A percentile compares a stretch with the other conserved stretches of the same genome.
Conservation (phyloP, 2,329 filamentous ascomycete species). For the Pseudogymnoascus sp. region DNA sequence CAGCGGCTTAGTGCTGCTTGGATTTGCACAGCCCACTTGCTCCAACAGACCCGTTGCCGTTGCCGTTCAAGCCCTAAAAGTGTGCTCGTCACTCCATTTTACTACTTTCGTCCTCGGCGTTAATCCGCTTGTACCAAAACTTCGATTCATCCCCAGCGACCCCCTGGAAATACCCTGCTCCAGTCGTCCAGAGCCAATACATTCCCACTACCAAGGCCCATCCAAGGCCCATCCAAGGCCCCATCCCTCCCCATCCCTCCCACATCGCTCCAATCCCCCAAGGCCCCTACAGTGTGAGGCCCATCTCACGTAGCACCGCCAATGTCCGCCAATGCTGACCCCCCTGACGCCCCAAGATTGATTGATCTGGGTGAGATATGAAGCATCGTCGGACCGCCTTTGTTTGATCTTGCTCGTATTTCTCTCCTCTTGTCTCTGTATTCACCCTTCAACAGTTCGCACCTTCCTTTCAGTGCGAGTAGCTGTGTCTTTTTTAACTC, state of each 20-base stretch:
- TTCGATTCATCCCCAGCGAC: not conserved
- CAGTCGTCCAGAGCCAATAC: not conserved
- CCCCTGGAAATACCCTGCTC: not conserved
- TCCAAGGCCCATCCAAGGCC: not conserved
- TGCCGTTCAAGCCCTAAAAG: not conserved
- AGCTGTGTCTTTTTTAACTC: not conserved
- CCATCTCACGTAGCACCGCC: not conserved
- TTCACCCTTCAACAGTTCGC: not conserved
- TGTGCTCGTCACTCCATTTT: not conserved
- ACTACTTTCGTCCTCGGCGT: not conserved
- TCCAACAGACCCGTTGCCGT: not conserved
- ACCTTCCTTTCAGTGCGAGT: not conserved
- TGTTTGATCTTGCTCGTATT: constrained; percentile 8
- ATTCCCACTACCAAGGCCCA: not conserved
- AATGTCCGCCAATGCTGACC: not conserved
- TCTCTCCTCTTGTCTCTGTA: not conserved
- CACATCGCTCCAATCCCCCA: not conserved
- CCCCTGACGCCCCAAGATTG: constrained; percentile 6
- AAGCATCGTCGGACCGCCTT: constrained; percentile 1
- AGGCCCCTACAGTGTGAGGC: not conserved
- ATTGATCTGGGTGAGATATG: constrained; percentile 5
- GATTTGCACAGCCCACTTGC: not conserved
- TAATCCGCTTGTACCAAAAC: not conserved
- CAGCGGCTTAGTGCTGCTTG: not conserved
- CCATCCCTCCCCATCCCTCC: not conserved